phyloP scores from a whole-genome alignment of 352 stramenopile species.

The Pythium dissotocum region DNA sequence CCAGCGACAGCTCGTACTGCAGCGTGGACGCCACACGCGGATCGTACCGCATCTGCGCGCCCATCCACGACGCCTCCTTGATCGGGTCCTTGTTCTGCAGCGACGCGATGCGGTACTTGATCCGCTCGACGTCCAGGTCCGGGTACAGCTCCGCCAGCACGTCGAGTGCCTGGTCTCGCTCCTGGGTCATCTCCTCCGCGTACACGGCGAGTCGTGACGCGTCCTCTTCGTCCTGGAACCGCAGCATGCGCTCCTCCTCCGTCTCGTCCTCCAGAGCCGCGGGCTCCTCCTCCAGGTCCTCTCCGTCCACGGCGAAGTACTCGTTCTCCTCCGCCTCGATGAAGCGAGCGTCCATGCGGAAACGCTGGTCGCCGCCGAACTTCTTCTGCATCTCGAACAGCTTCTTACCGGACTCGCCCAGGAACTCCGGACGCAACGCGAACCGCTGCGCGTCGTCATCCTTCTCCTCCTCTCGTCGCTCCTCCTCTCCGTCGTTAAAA shows the following conservation, averaged over 20 bases:
- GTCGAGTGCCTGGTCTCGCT: slow-evolving; percentile 54
- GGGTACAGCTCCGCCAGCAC: slow-evolving; percentile 64
- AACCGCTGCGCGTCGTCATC: slow-evolving; percentile 38
- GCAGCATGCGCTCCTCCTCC: slow-evolving; percentile 39
- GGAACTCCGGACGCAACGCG: slow-evolving; percentile 69
- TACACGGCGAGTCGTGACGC: slow-evolving; percentile 34
- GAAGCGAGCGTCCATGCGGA: slow-evolving; percentile 77
- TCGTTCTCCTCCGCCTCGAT: slow-evolving; percentile 68
- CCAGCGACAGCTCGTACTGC: slow-evolving; percentile 58
- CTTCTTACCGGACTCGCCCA: slow-evolving; percentile 65
- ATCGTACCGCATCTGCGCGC: slow-evolving; percentile 69
- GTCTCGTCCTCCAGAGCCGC: slow-evolving; percentile 12
- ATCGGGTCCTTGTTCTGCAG: slow-evolving; percentile 57
- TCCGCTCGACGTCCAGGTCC: slow-evolving; percentile 63
- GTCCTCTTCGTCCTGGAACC: slow-evolving; percentile 50
- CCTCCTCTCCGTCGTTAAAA: slow-evolving; percentile 40
- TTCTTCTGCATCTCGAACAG: slow-evolving; percentile 85
- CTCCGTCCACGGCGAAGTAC: slow-evolving; percentile 33
- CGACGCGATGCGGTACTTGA: slow-evolving; percentile 50
- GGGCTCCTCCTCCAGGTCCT: slow-evolving; percentile 24
- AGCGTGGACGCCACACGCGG: slow-evolving; percentile 39
- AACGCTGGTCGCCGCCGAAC: slow-evolving; percentile 75
- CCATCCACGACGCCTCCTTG: slow-evolving; percentile 82
- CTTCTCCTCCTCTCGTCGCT: slow-evolving; percentile 29
- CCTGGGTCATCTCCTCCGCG: slow-evolving; percentile 44